phyloP scores from a whole-genome alignment of 1,284 basidiomycete species.

The Cryptococcus sp. region DNA sequence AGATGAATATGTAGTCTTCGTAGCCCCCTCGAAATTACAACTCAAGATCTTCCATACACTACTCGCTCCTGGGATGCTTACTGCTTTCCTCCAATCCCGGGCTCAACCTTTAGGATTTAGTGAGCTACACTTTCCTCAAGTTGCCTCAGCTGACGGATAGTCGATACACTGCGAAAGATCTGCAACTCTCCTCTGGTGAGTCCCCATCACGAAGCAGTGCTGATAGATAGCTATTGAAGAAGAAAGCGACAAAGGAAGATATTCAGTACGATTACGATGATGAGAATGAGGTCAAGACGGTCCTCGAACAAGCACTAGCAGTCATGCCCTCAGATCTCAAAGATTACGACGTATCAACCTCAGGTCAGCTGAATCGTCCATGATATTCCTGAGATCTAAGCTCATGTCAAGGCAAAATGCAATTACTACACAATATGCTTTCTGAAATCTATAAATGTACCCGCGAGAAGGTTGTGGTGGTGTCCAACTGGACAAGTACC shows the following conservation, averaged over 20 bases:
- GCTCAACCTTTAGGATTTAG: conserved; percentile 81
- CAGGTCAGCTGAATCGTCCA: conserved; percentile 53
- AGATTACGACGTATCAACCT: conserved; percentile 67
- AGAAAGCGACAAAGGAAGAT: conserved; percentile 57
- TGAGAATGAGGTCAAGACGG: conserved; percentile 11
- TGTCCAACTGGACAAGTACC: conserved; percentile 85
- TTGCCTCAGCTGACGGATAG: conserved; percentile 11
- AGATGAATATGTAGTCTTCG: conserved; percentile 94
- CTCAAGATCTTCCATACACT: conserved; percentile 73
- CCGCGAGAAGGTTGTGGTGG: conserved; percentile 88
- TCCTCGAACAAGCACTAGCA: conserved; percentile 59
- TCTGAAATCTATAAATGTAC: conserved; percentile 61
- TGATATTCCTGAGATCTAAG: background rate
- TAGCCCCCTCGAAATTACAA: conserved; percentile 77
- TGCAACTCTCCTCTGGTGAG: conserved; percentile 78
- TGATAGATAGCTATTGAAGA: conserved; percentile 55
- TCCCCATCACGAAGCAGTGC: background rate
- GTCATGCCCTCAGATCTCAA: conserved; percentile 62
- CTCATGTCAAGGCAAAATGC: conserved; percentile 63
- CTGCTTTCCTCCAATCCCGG: conserved; percentile 62
- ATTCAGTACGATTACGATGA: conserved; percentile 2
- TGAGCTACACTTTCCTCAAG: conserved; percentile 34
- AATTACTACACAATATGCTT: conserved; percentile 70
- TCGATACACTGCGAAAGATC: conserved; percentile 67
- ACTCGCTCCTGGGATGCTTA: conserved; percentile 59